Base-by-base conservation (phyloP, 2,329 filamentous ascomycete genomes). In the Fusarium anguioides region DNA sequence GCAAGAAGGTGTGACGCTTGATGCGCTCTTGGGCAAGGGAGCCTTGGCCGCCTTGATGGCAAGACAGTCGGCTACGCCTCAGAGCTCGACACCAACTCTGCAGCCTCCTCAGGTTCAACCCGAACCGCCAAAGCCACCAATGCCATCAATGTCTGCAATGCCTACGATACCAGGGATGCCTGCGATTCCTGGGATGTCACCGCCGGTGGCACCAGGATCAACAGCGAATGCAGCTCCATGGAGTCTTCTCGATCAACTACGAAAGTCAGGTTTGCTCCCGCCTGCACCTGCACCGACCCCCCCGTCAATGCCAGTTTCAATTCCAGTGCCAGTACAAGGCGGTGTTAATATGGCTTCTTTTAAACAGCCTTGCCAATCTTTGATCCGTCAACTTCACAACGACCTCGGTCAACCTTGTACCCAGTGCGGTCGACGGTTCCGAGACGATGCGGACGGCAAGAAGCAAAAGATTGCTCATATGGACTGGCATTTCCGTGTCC, bases 401-500 rank as follows among this genome's bases (percentile, higher is more conserved):
- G 88, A 90, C 20, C 87, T 93, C 36, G 92, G 95, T 1, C 92
- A 94, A 60, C 92, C 94, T 56, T 99, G 96, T 77, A 92, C 91
- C 14, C 95, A 95, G 60, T 99, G 96, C 76, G 96, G 95, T 23
- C 88, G 94, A 60, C 90, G 96, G 4, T 99, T 99, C 77, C 86
- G 86, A 52, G 87, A 87, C 6, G 92, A 92, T 46, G 87, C 89
- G 14, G 89, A 92, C 67, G 95, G 95, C 14, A 91, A 89, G 72
- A 89, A 90, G 75, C 92, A 91, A 82, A 98, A 98, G 81, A 92
- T 90, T 23, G 89, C 91, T 5, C 96, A 99, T 76, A 90, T 99
- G 83, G 96, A 99, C 79, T 99, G 96, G 96, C 96, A 99, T 79
- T 99, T 99, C 81, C 90, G 91, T 56, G 94, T 95, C 23, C 95